Evolutionary conservation across 257 asterid genomes (phyloP), one percentile per base, ranked within the genome.

Genomic region (Plantago elongata): DNA sequence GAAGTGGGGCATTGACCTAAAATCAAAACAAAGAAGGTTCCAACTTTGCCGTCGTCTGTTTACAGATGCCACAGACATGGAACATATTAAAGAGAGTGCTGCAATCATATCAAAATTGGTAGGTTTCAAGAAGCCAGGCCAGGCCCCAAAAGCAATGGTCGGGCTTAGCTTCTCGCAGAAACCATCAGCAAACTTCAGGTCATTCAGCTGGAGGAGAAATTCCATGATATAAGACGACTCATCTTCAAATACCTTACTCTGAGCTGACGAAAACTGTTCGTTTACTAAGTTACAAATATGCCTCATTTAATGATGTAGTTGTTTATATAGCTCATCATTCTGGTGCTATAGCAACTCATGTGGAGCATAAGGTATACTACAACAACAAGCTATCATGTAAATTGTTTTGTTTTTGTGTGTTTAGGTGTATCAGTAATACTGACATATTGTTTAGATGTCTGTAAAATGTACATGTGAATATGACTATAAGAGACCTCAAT

Each of bases 171-270:
- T 89, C 75, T 67, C 81, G 9, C 82, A 82, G 11, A 80, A 74
- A 45, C 40, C 40, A 34, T 79, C 75, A 5, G 49, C 68, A 38
- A 83, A 57, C 42, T 16, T 68, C 54, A 77, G 69, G 67, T 58
- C 86, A 34, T 80, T 64, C 74, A 72, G 80, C 78, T 85, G 96
- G 95, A 83, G 96, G 95, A 83, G 67, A 70, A 79, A 79, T 69
- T 68, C 74, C 72, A 68, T 79, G 68, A 77, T 77, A 45, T 80
- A 63, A 70, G 6, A 47, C 18, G 59, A 62, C 57, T 44, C 58
- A 56, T 55, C 43, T 15, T 46, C 55, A 60, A 22, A 67, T 16
- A 55, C 54, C 52, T 9, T 37, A 17, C 40, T 56, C 17, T 43
- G 44, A 60, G 68, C 9, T 29, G 55, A 8, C 14, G 30, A 67